These are phyloP conservation scores for Lathyrus tuberosus DNA, from an alignment of 306 rosid species.

Conservation along the genomic window DNA sequence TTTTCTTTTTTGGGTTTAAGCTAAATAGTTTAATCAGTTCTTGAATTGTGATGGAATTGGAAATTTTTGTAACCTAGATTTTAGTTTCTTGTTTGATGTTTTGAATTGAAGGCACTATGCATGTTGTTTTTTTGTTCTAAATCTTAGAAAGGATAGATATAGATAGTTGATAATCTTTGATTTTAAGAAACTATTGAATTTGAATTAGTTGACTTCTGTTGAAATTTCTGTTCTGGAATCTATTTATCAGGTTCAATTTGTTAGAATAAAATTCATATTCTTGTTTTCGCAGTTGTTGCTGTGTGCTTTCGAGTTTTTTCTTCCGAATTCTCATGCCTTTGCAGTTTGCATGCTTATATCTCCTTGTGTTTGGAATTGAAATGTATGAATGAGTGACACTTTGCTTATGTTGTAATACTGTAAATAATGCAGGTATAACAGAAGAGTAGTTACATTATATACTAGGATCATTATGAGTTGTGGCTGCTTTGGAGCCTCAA, in stretches of 20 bases:
- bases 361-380: slow-evolving; percentile 5
- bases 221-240: too few species aligned
- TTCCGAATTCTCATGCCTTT: background rate
- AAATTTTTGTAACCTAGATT: slow-evolving; percentile 16
- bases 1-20: background rate
- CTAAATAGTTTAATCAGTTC: background rate
- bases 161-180: too few species aligned
- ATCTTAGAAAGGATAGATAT: too few species aligned
- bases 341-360: slow-evolving; percentile 20
- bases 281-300: background rate
- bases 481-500: slow-evolving; percentile 78
- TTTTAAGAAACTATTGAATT: too few species aligned
- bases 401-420: slow-evolving; percentile 35
- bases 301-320: slow-evolving; percentile 18
- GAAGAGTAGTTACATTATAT: slow-evolving; percentile 29
- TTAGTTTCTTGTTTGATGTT: slow-evolving; percentile 2
- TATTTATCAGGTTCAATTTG: background rate
- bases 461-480: slow-evolving; percentile 65
- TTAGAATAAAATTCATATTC: background rate
- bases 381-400: slow-evolving; percentile 23
- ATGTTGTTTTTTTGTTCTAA: too few species aligned
- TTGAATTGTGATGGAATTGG: slow-evolving; percentile 16
- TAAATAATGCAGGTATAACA: slow-evolving; percentile 42
- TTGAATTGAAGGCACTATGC: too few species aligned
- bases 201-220: slow-evolving; percentile 40